Conservation (phyloP, 495 filamentous ascomycete genomes). For the Neurospora terricola region DNA sequence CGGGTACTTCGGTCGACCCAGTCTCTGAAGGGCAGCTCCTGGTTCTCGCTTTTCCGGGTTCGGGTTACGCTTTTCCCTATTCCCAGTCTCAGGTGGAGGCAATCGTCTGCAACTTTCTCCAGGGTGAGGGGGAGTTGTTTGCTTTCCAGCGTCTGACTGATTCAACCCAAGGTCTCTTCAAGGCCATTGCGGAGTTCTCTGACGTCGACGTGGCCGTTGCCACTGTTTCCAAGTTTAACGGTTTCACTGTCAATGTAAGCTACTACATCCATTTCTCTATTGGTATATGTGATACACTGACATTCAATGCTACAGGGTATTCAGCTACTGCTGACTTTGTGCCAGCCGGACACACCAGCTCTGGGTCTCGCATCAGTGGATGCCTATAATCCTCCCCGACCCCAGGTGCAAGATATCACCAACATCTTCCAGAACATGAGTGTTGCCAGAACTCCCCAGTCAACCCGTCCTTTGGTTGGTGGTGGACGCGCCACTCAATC, state of each 20-base stretch:
- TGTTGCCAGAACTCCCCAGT: slow-evolving; percentile 4
- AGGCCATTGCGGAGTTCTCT: slow-evolving; percentile 45
- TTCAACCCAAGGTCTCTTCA: slow-evolving; percentile 17
- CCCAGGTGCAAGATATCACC: slow-evolving; percentile 7
- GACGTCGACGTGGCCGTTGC: slow-evolving; percentile 32
- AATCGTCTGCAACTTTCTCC: slow-evolving; percentile 37
- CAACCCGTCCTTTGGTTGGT: not conserved
- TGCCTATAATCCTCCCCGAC: not conserved
- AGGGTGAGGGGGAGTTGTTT: slow-evolving; percentile 44
- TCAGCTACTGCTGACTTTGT: slow-evolving; percentile 8
- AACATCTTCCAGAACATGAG: slow-evolving; percentile 12
- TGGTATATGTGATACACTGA: not conserved
- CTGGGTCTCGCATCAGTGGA: not conserved
- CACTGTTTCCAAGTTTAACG: slow-evolving; percentile 33
- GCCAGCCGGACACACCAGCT: not conserved
- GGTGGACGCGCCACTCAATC: slow-evolving; percentile 5
- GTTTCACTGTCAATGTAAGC: slow-evolving; percentile 39
- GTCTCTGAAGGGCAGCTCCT: slow-evolving; percentile 42
- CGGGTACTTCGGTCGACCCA: slow-evolving; percentile 16
- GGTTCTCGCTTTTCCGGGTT: slow-evolving; percentile 28
- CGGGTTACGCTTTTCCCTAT: slow-evolving; percentile 8
- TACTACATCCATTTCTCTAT: not conserved
- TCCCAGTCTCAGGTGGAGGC: slow-evolving; percentile 26
- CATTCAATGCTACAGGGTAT: slow-evolving; percentile 7
- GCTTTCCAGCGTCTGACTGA: slow-evolving; percentile 35